Base-by-base conservation (phyloP, 2,329 filamentous ascomycete genomes). In the Ophiostoma tasmaniense region DNA sequence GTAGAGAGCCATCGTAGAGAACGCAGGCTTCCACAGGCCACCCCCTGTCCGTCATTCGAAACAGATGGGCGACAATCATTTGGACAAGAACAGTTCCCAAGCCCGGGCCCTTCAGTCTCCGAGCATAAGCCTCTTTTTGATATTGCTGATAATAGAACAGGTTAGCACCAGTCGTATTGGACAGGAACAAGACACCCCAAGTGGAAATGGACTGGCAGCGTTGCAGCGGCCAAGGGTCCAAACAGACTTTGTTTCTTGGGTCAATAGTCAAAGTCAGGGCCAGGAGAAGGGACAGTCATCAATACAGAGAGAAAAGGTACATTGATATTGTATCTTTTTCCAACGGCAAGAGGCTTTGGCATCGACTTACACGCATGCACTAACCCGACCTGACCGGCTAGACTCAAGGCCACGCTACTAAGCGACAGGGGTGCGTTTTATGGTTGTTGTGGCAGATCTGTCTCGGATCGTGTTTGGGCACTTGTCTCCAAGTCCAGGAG, bases 401-500 rank as follows among this genome's bases (percentile, higher is more conserved):
- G 42, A 45, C 42, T 17, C 42, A 45, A 13, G 42, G 42, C 42
- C 42, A 45, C 42, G 28, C 28, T 62, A 20, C 30, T 62, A 37
- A 30, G 22, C 25, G 50, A 30, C 64, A 65, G 64, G 64, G 64
- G 64, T 25, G 28, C 61, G 55, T 61, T 61, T 55, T 61, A 61
- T 30, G 25, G 55, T 68, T 62, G 73, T 73, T 81, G 81, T 82
- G 79, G 80, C 81, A 83, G 79, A 79, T 74, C 71, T 77, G 82
- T 84, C 81, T 84, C 81, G 81, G 75, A 75, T 81, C 71, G 78
- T 78, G 81, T 83, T 83, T 82, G 76, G 76, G 75, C 74, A 75
- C 67, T 67, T 76, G 72, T 75, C 66, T 45, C 71, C 39, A 66
- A 35, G 30, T 37, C 33, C 20, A 55, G 25, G 14, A 66, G 50